These are phyloP conservation scores for Venturia carpophila DNA, from an alignment of 2,329 filamentous ascomycete species.

Conservation along the genomic window DNA sequence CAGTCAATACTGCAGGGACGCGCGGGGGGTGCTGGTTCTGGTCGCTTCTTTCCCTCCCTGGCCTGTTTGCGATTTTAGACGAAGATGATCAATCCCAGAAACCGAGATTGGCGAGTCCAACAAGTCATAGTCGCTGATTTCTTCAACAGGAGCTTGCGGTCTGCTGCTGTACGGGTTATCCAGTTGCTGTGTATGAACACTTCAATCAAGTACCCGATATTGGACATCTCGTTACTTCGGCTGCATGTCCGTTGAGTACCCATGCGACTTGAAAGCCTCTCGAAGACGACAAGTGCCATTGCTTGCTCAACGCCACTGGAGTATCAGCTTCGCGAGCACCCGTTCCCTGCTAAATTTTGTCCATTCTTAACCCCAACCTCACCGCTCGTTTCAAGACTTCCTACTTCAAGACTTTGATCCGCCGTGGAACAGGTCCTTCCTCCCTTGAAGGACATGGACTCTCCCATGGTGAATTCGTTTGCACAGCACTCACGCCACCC, in stretches of 20 bases:
- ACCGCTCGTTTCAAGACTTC: not conserved
- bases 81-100: not conserved
- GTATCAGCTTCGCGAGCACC: not conserved
- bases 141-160: not conserved
- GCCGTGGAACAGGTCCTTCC: not conserved
- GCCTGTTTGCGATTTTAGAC: not conserved
- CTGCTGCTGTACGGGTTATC: not conserved
- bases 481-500: constrained; percentile 17
- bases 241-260: not conserved
- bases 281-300: constrained; percentile 1
- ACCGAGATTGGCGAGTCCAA: not conserved
- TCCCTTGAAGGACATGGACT: constrained; percentile 7
- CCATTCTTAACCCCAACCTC: not conserved
- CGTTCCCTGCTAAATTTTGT: not conserved
- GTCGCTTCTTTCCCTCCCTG: not conserved
- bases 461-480: constrained; percentile 12
- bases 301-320: not conserved
- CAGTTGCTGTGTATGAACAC: not conserved
- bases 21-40: not conserved
- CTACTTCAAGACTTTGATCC: not conserved
- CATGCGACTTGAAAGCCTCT: constrained; percentile 2
- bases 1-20: constrained; percentile 6
- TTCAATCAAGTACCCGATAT: not conserved
- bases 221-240: constrained; percentile 4
- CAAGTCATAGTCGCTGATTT: not conserved